Base-by-base conservation (phyloP, 371 early-diverging fungal species). In the Actinomucor elegans region DNA sequence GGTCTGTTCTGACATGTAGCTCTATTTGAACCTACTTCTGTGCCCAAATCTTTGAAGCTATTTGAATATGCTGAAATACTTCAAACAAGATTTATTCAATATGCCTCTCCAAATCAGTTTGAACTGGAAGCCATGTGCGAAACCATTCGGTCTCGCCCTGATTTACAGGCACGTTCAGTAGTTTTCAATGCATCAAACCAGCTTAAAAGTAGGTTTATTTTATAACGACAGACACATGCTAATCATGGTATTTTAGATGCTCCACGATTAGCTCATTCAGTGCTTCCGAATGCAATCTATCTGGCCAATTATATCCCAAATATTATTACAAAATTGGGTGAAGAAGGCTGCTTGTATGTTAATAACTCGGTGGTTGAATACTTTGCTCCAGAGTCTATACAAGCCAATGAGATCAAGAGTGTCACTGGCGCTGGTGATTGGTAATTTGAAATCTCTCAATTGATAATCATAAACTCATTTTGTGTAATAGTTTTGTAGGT, bases 21-120 rank as follows among this genome's bases (percentile, higher is more conserved):
- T 14, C 59, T 94, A 28, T 95, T 93, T 63, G 96, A 97, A 52
- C 96, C 97, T 0, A 97, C 97, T 0, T 95, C 96, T 6, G 82
- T 89, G 1, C 83, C 88, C 12, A 97, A 97, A 58, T 85, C 90
- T 12, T 52, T 73, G 1, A 79, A 75, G 11, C 42, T 91, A 10
- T 73, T 95, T 29, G 61, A 69, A 27, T 55, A 45, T 63, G 44
- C 35, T 33, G 61, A 28, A 41, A 56, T 59, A 14, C 24, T 28
- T 28, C 37, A 44, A 32, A 38, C 52, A 38, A 47, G 57, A 36
- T 45, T 70, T 35, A 42, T 90, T 24, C 55, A 64, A 5, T 81
- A 78, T 14, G 69, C 75, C 29, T 81, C 88, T 12, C 93, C 91
- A 4, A 89, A 91, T 46, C 69, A 70, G 14, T 77, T 75, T 47